Evolutionary conservation across 306 rosid species (phyloP).

Genomic region (Quillaja saponaria): DNA sequence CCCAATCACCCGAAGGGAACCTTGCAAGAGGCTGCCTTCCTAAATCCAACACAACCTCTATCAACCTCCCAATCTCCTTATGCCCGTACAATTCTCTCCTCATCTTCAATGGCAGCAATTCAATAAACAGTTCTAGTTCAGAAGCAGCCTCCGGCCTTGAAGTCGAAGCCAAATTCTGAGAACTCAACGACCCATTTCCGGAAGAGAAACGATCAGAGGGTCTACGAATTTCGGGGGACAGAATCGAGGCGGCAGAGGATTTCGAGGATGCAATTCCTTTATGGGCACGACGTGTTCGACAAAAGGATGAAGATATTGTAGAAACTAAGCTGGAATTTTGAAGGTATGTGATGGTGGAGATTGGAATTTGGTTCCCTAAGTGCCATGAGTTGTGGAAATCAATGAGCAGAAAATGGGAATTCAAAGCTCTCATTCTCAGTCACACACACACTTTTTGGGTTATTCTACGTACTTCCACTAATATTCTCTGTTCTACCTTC

Average conservation of each 20-base stretch:
- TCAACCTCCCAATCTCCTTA: slow-evolving; percentile 59
- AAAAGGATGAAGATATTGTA: slow-evolving; percentile 51
- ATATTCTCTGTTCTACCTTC: neutral
- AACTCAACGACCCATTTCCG: slow-evolving; percentile 41
- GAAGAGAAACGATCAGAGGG: slow-evolving; percentile 73
- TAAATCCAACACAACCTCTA: slow-evolving; percentile 96
- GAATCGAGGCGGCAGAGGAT: slow-evolving; percentile 36
- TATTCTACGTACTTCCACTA: no score
- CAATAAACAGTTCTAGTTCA: slow-evolving; percentile 71
- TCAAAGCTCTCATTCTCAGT: slow-evolving; percentile 56
- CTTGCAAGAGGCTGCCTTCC: slow-evolving; percentile 87
- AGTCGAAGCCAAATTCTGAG: slow-evolving; percentile 37
- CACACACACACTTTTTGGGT: neutral
- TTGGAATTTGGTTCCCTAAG: slow-evolving; percentile 49
- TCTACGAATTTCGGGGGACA: slow-evolving; percentile 66
- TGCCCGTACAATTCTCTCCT: slow-evolving; percentile 58
- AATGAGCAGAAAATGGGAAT: slow-evolving; percentile 60
- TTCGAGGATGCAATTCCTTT: slow-evolving; percentile 42
- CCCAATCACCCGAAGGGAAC: slow-evolving; percentile 95
- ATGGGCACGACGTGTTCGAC: slow-evolving; percentile 45
- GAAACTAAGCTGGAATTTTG: slow-evolving; percentile 44
- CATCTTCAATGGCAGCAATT: slow-evolving; percentile 70
- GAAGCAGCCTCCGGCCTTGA: slow-evolving; percentile 43
- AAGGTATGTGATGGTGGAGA: slow-evolving; percentile 48
- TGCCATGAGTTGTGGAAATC: slow-evolving; percentile 71